phyloP scores from a whole-genome alignment of 225 moss, liverwort and hornwort genomes.

The Polytrichum formosum region DNA sequence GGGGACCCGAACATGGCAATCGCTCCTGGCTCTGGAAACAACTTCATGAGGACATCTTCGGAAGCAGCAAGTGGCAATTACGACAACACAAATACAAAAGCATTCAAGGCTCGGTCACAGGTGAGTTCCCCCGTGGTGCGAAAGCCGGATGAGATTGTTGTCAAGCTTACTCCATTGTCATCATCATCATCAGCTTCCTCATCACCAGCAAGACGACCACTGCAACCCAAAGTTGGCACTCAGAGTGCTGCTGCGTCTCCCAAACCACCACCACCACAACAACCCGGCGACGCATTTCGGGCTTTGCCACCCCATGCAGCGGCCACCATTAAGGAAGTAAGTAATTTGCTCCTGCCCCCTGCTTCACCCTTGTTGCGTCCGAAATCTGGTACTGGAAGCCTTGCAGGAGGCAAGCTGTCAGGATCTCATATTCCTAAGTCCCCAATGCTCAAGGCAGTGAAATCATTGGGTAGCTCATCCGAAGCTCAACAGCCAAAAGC shows the following conservation, averaged over 20 bases:
- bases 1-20: conserved; percentile 49
- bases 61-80: conserved; percentile 15
- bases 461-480: not conserved
- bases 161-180: conserved; percentile 41
- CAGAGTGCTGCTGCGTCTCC: conserved; percentile 21
- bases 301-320: conserved; percentile 17
- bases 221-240: conserved; percentile 11
- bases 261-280: conserved; percentile 21
- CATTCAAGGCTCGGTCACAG: conserved; percentile 22
- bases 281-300: conserved; percentile 16
- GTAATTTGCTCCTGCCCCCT: conserved; percentile 18
- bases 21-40: conserved; percentile 23
- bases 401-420: conserved; percentile 18
- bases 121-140: conserved; percentile 24
- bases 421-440: conserved; percentile 23
- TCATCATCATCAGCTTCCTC: conserved; percentile 8
- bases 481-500: not conserved
- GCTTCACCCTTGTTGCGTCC: conserved; percentile 18
- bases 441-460: conserved; percentile 13
- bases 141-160: conserved; percentile 28
- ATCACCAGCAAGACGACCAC: conserved; percentile 12
- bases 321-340: conserved; percentile 23
- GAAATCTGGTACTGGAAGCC: conserved; percentile 12
- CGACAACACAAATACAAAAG: conserved; percentile 27
- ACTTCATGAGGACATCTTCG: conserved; percentile 10